A percentile compares a stretch with the other conserved stretches of the same genome.
phyloP scores from a whole-genome alignment of 371 early-diverging fungal species.

The Mucor mucedo region DNA sequence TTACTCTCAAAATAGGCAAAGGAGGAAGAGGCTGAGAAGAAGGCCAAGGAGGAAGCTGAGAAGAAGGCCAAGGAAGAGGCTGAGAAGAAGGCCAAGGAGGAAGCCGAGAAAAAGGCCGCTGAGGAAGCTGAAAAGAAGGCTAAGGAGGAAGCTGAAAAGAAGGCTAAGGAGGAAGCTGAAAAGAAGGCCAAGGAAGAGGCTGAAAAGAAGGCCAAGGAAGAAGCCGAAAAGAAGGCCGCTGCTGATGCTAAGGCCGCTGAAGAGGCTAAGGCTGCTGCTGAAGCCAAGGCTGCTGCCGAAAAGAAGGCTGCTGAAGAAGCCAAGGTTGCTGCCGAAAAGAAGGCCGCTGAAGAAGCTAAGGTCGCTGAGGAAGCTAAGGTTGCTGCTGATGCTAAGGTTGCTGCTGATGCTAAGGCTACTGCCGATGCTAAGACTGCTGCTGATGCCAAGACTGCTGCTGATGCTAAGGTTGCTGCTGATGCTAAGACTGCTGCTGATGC shows the following conservation, averaged over 20 bases:
- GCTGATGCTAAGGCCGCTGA: conserved; percentile 20
- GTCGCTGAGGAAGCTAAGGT: conserved; percentile 26
- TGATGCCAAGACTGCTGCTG: conserved; percentile 25
- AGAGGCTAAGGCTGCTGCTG: conserved; percentile 19
- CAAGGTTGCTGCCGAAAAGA: conserved; percentile 24
- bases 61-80: conserved; percentile 46
- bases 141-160: conserved; percentile 43
- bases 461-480: conserved; percentile 26
- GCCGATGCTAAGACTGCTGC: conserved; percentile 16
- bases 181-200: conserved; percentile 35
- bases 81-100: conserved; percentile 46
- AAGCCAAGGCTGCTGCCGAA: conserved; percentile 16
- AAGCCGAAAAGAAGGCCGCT: conserved; percentile 15
- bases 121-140: conserved; percentile 25
- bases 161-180: conserved; percentile 45
- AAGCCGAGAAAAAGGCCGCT: conserved; percentile 24
- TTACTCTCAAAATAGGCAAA: conserved; percentile 25
- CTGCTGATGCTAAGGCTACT: conserved; percentile 23
- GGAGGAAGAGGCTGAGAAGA: conserved; percentile 52
- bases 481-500: conserved; percentile 34
- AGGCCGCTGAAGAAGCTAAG: conserved; percentile 8
- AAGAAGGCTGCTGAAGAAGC: conserved; percentile 24
- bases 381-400: conserved; percentile 20
- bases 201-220: conserved; percentile 28
- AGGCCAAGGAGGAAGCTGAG: conserved; percentile 50